A percentile compares a stretch with the other conserved stretches of the same genome.
Evolutionary conservation across 2,329 filamentous ascomycete genomes (phyloP).

Genomic region (Xenoacremonium recifei): DNA sequence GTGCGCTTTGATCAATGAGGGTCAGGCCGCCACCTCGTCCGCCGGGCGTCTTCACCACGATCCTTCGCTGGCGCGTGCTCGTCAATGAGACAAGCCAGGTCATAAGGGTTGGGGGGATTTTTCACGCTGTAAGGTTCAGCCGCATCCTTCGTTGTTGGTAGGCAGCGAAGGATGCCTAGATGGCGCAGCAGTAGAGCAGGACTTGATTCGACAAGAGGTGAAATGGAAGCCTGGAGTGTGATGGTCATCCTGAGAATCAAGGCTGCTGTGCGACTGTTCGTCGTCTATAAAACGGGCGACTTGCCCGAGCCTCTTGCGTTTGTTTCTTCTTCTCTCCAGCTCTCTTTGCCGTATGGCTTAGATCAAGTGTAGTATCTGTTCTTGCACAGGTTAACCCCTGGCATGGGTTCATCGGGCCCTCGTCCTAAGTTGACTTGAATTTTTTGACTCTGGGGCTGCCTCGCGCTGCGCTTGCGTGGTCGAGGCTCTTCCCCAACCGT

Average conservation of each 20-base stretch:
- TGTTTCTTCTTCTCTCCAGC: conserved; percentile 14
- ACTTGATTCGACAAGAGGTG: not conserved
- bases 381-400: conserved; percentile 24
- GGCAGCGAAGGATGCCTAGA: too few species aligned
- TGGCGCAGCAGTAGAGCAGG: too few species aligned
- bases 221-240: not conserved
- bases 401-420: conserved; percentile 9
- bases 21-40: too few species aligned
- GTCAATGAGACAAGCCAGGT: too few species aligned
- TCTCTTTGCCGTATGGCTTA: conserved; percentile 22
- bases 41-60: too few species aligned
- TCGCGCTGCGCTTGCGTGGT: conserved; percentile 17
- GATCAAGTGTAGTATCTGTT: conserved; percentile 30
- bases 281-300: conserved; percentile 10
- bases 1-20: too few species aligned
- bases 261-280: not conserved
- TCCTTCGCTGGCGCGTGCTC: too few species aligned
- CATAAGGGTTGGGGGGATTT: too few species aligned
- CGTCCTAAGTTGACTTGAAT: conserved; percentile 8
- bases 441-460: conserved; percentile 16
- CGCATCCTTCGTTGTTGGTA: too few species aligned
- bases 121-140: too few species aligned
- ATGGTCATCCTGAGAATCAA: conserved; percentile 3
- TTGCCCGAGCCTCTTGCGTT: not conserved
- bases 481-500: conserved; percentile 10